Conservation (phyloP, 2,329 filamentous ascomycete genomes). For the Laburnicola sp. region DNA sequence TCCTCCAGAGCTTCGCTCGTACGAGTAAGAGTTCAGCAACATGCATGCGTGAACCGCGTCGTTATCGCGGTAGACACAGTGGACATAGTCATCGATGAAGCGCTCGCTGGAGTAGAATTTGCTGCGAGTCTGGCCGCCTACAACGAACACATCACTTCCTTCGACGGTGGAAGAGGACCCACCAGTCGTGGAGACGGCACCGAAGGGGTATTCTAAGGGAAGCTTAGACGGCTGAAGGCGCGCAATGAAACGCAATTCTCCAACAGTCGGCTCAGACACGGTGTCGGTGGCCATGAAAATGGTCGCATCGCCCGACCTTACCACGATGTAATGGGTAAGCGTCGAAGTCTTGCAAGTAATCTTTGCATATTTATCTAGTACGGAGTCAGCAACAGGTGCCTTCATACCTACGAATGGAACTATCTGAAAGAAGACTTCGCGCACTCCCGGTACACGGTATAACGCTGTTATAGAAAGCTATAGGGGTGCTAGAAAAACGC, state of each 20-base stretch:
- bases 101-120: constrained; percentile 71
- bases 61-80: constrained; percentile 61
- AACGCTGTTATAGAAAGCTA: too few species aligned
- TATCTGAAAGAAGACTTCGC: too few species aligned
- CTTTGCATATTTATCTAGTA: constrained; percentile 56
- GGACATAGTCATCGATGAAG: constrained; percentile 69
- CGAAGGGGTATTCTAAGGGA: constrained; percentile 43
- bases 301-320: constrained; percentile 61
- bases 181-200: constrained; percentile 57
- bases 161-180: constrained; percentile 59
- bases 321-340: constrained; percentile 67
- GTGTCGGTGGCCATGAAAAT: constrained; percentile 63
- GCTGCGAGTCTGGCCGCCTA: constrained; percentile 65
- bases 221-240: constrained; percentile 56
- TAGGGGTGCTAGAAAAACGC: too few species aligned
- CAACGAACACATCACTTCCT: constrained; percentile 56
- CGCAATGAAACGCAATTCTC: constrained; percentile 66
- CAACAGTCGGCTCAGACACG: constrained; percentile 48
- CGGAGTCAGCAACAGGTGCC: background rate
- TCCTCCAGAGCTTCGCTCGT: constrained; percentile 66
- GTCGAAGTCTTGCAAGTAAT: constrained; percentile 63
- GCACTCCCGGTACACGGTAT: too few species aligned
- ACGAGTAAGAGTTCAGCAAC: constrained; percentile 57
- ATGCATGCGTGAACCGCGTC: constrained; percentile 62
- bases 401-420: too few species aligned